Evolutionary conservation across 2,329 filamentous ascomycete genomes (phyloP), one percentile per base, ranked within the genome.

Genomic region (Pyrenophora teres): DNA sequence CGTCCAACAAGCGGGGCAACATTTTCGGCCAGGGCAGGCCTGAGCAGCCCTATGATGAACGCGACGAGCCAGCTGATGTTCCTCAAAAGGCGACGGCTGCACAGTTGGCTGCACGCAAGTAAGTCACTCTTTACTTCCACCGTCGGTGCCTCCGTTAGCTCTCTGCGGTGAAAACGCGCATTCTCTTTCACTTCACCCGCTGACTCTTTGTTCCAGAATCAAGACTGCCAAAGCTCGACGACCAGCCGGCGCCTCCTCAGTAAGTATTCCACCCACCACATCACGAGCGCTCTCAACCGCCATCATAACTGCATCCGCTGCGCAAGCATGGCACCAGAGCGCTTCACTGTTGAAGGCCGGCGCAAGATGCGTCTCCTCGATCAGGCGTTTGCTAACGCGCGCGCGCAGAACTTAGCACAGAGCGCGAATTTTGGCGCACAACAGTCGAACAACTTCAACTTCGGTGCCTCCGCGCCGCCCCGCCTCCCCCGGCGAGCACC

Each of bases 41-140:
- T 15, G 68, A 69, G 40, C 23, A 44, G 10, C 65, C 64, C 9
- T 69, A 68, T 52, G 57, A 67, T 43, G 67, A 68, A 35, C 57
- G 59, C 39, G 58, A 64, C 30, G 70, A 72, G 42, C 73, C 72
- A 23, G 74, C 74, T 40, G 79, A 81, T 2, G 72, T 74, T 59
- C 76, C 77, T 21, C 74, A 77, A 60, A 76, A 75, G 69, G 81
- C 81, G 30, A 83, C 80, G 23, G 80, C 81, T 33, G 80, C 81
- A 33, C 81, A 83, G 69, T 43, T 83, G 70, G 81, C 81, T 27
- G 72, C 69, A 53, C 77, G 81, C 73, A 83, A 78, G 81, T 83
- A 74, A 77, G 81, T 82, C 40, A 56, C 32, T 46, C 36, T 45
- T 49, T 31, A 21, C 46, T 23, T 23, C 23, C 21, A 32, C 19